Base-by-base conservation (phyloP, 176 grass and related monocot species). In the Pharus latifolius region DNA sequence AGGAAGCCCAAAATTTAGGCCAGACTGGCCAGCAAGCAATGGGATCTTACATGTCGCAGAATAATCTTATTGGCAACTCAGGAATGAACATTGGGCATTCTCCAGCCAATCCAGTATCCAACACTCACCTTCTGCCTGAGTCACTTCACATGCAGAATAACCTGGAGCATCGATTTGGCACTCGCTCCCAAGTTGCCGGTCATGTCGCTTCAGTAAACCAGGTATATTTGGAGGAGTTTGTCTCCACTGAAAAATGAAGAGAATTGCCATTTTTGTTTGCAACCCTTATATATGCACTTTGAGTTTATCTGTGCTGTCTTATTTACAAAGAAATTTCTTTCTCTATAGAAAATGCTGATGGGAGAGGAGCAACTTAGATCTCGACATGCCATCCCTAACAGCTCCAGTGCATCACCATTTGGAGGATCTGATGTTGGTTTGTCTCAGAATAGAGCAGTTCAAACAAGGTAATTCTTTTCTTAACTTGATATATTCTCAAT, bases 381-480 rank as follows among this genome's bases (percentile, higher is more conserved):
- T 35, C 74, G 27, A 65, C 83, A 70, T 17, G 55, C 56, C 70
- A 54, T 80, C 34, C 85, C 76, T 41, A 82, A 78, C 37, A 92
- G 69, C 49, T 80, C 77, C 43, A 88, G 33, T 60, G 74, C 60
- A 63, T 81, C 71, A 67, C 48, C 80, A 26, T 92, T 88, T 77
- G 76, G 74, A 80, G 89, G 81, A 85, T 74, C 84, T 56, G 63
- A 84, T 60, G 67, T 74, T 75, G 61, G 48, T 43, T 83, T 83
- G 22, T 49, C 94, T 76, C 83, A 98, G 52, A 90, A 87, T 63
- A 87, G 83, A 72, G 45, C 60, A 37, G 69, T 81, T 82, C 86
- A 85, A 69, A 79, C 85, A 74, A 97, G 94, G 94, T 97, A 97
- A 33, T 34, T 19, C 10, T 3, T 65, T 32, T 22, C 71, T 69